phyloP scores from a whole-genome alignment of 768 basidiomycete species.

The Pleurotus citrinopileatus region DNA sequence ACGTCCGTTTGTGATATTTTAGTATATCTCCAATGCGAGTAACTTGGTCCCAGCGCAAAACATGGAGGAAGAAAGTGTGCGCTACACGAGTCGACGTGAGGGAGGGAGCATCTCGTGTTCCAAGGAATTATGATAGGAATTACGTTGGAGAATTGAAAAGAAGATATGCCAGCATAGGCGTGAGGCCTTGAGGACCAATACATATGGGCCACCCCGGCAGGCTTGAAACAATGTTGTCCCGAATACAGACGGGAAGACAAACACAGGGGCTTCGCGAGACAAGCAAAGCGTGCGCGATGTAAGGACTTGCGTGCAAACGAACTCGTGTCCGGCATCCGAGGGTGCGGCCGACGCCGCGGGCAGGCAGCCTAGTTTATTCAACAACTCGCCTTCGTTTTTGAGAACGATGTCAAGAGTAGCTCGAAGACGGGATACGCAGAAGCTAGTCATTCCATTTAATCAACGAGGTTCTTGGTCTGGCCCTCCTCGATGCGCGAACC shows the following conservation, averaged over 20 bases:
- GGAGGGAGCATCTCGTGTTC: no score
- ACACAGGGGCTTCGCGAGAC: no score
- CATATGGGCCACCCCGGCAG: neutral
- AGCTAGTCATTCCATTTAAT: no score
- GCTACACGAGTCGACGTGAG: no score
- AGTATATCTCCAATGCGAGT: neutral
- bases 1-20: neutral
- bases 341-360: neutral
- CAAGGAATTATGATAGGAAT: no score
- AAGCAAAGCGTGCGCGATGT: no score
- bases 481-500: neutral
- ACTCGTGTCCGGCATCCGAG: neutral
- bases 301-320: neutral
- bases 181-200: neutral
- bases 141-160: no score
- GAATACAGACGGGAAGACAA: neutral
- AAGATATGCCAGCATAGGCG: no score
- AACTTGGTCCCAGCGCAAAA: no score
- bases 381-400: neutral
- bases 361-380: neutral
- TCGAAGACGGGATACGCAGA: no score
- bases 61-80: no score
- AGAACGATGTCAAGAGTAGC: no score
- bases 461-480: neutral
- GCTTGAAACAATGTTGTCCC: neutral